phyloP scores from a whole-genome alignment of 2,329 filamentous ascomycete genomes.

The Aspergillus sp. region DNA sequence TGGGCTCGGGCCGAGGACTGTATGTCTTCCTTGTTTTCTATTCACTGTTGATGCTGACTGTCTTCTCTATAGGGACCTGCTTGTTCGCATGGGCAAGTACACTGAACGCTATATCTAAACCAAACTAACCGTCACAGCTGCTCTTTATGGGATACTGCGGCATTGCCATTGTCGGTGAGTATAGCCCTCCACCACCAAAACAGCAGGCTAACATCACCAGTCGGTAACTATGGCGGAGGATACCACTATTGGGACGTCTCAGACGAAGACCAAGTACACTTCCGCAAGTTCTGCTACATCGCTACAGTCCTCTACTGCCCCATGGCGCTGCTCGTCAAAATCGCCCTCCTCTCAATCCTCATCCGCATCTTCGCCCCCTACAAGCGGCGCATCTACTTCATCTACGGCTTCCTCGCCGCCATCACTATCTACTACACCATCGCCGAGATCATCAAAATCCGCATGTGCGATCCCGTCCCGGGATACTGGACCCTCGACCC shows the following conservation, averaged over 20 bases:
- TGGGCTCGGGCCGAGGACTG: slow-evolving; percentile 34
- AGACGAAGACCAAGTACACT: slow-evolving; percentile 19
- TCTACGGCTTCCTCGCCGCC: slow-evolving; percentile 36
- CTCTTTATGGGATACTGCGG: slow-evolving; percentile 38
- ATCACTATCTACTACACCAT: slow-evolving; percentile 38
- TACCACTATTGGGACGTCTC: slow-evolving; percentile 30
- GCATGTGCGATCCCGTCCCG: slow-evolving; percentile 38
- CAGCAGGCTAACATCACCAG: slow-evolving; percentile 15
- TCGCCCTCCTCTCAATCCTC: slow-evolving; percentile 39
- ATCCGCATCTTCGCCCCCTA: slow-evolving; percentile 40
- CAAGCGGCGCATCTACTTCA: slow-evolving; percentile 32
- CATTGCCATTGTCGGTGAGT: slow-evolving; percentile 28
- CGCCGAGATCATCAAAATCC: slow-evolving; percentile 38
- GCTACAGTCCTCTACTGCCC: slow-evolving; percentile 43
- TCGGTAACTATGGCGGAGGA: slow-evolving; percentile 38
- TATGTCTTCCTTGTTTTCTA: slow-evolving; percentile 17
- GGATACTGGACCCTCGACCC: slow-evolving; percentile 33
- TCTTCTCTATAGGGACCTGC: slow-evolving; percentile 12
- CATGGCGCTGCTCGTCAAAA: slow-evolving; percentile 40
- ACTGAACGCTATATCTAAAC: neutral
- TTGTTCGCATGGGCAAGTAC: slow-evolving; percentile 23
- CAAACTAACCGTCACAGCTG: slow-evolving; percentile 13
- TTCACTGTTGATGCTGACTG: neutral
- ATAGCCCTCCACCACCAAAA: neutral
- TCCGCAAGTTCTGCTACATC: slow-evolving; percentile 37